These are phyloP conservation scores for Calycina marina DNA, from an alignment of 2,329 filamentous ascomycete genomes.

Conservation along the genomic window DNA sequence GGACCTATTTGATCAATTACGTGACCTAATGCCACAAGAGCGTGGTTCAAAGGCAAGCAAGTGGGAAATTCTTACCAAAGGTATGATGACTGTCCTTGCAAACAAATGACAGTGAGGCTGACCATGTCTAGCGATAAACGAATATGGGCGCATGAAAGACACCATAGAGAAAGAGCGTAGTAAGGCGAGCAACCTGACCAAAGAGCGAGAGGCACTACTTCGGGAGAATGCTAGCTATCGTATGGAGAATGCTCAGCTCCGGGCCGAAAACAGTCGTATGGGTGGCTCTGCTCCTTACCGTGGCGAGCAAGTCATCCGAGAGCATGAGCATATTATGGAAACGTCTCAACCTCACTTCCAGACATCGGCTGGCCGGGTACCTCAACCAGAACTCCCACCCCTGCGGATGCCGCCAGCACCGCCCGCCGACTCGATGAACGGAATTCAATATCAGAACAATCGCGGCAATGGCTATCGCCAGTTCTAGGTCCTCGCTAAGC, in stretches of 20 bases:
- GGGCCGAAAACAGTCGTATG: slow-evolving; percentile 13
- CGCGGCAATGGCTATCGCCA: slow-evolving; percentile 9
- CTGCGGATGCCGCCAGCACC: slow-evolving; percentile 28
- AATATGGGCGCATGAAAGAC: slow-evolving; percentile 35
- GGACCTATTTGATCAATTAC: slow-evolving; percentile 66
- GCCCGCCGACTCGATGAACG: slow-evolving; percentile 45
- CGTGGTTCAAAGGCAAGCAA: slow-evolving; percentile 76
- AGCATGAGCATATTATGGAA: neutral
- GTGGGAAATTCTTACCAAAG: slow-evolving; percentile 79
- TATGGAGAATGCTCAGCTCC: slow-evolving; percentile 19
- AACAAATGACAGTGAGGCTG: slow-evolving; percentile 5
- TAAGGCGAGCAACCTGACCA: slow-evolving; percentile 5
- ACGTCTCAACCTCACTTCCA: neutral
- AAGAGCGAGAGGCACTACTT: slow-evolving; percentile 24
- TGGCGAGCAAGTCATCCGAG: neutral
- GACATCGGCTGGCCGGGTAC: slow-evolving; percentile 2
- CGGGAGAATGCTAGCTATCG: slow-evolving; percentile 30
- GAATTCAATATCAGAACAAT: slow-evolving; percentile 38
- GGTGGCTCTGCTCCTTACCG: slow-evolving; percentile 5
- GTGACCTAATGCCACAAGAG: slow-evolving; percentile 66
- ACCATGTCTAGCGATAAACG: slow-evolving; percentile 38
- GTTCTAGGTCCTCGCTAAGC: too few species aligned
- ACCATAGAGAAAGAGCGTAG: slow-evolving; percentile 24
- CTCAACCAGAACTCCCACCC: slow-evolving; percentile 31
- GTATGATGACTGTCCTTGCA: slow-evolving; percentile 31